Evolutionary conservation across 345 rosid genomes (phyloP), one percentile per base, ranked within the genome.

Genomic region (Moricandia moricandioides): DNA sequence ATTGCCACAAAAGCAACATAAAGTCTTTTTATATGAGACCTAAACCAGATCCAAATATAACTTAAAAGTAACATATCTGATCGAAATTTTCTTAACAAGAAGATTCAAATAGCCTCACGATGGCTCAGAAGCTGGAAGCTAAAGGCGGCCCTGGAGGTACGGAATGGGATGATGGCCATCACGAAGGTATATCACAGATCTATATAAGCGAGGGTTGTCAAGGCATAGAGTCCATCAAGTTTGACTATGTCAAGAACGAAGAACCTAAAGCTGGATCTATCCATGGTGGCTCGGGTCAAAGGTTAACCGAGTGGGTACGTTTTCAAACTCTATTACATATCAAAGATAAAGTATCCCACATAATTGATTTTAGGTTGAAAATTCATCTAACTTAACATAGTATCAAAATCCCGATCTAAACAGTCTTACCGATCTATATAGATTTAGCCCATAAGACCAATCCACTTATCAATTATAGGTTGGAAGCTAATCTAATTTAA

Each of bases 221-320:
- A 62, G 55, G 77, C 4, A 54, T 64, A 13, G 40, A 55, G 1
- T 73, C 54, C 60, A 55, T 73, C 21, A 73, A 64, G 30, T 54
- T 73, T 21, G 77, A 73, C 55, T 73, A 73, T 52, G 45, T 37
- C 17, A 54, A 73, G 5, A 35, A 64, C 17, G 64, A 17, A 14
- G 1, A 29, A 52, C 62, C 69, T 35, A 35, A 1, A 24, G 70
- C 55, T 52, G 77, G 69, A 14, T 29, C 77, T 14, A 64, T 16
- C 31, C 51, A 45, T 13, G 51, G 51, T 45, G 7, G 17, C 17
- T n/a, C 7, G 51, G 51, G 51, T 45, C 51, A 45, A 6, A 45
- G 51, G 5, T 45, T 45, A 7, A 45, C 51, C 4, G 51, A 45
- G 51, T 45, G 7, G 51, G 51, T 45, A 45, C 17, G 51, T 45